phyloP scores from a whole-genome alignment of 345 rosid genomes.

The Salix viminalis region DNA sequence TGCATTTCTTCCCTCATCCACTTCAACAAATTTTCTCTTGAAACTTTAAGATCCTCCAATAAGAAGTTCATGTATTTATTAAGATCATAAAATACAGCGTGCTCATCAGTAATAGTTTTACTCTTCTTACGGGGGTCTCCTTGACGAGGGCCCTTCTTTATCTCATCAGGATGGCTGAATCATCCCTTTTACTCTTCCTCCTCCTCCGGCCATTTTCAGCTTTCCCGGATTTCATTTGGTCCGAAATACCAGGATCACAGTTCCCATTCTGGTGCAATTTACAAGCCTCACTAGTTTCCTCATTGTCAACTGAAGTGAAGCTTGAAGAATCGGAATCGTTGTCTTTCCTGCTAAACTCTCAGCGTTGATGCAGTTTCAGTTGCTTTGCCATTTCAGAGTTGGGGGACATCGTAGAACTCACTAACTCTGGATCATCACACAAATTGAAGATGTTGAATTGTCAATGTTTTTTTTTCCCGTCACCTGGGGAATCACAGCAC shows the following conservation, averaged over 20 bases:
- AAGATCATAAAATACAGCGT: constrained; percentile 31
- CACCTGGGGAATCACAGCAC: not conserved
- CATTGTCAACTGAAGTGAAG: constrained; percentile 22
- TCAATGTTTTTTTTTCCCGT: not conserved
- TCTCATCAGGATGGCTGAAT: constrained; percentile 1
- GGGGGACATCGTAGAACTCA: constrained; percentile 7
- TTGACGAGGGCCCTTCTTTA: constrained; percentile 18
- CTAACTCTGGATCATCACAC: not conserved
- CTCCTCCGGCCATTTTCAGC: constrained; percentile 21
- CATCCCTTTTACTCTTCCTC: constrained; percentile 12
- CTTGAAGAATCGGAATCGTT: constrained; percentile 40
- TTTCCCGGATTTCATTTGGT: constrained; percentile 16
- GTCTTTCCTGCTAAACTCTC: constrained; percentile 46
- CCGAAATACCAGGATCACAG: constrained; percentile 11
- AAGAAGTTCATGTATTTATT: constrained; percentile 39
- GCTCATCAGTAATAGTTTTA: constrained; percentile 19
- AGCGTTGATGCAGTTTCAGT: constrained; percentile 38
- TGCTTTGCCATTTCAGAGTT: constrained; percentile 30
- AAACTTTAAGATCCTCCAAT: constrained; percentile 43
- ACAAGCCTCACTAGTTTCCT: constrained; percentile 23
- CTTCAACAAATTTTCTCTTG: constrained; percentile 36
- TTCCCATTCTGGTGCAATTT: constrained; percentile 20
- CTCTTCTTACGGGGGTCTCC: constrained; percentile 21
- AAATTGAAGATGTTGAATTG: not conserved
- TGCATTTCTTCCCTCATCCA: constrained; percentile 55